These are phyloP conservation scores for Rosa persica DNA, from an alignment of 306 rosid genomes.

Conservation along the genomic window DNA sequence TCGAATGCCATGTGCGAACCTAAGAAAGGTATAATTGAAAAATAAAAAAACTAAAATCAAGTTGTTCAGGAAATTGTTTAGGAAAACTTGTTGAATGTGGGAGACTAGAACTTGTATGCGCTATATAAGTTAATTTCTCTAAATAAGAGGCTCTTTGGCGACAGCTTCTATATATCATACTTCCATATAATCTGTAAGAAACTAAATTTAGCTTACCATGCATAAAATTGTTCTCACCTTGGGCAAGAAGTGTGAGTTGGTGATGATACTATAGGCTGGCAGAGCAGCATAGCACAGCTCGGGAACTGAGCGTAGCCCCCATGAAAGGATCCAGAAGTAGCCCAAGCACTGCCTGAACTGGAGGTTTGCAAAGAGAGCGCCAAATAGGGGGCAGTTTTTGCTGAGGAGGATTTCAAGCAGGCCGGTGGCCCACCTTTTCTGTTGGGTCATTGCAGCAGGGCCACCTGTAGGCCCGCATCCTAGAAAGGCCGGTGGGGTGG, in stretches of 20 bases:
- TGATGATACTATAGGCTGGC: slow-evolving; percentile 48
- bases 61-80: background rate
- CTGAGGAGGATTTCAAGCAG: slow-evolving; percentile 50
- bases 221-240: slow-evolving; percentile 36
- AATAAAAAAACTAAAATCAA: too few species aligned
- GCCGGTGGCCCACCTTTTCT: slow-evolving; percentile 68
- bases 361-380: slow-evolving; percentile 41
- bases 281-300: slow-evolving; percentile 52
- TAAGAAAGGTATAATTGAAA: too few species aligned
- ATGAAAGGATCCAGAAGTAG: slow-evolving; percentile 41
- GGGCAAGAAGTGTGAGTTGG: slow-evolving; percentile 62
- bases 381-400: slow-evolving; percentile 46
- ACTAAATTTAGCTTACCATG: background rate
- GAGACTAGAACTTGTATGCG: background rate
- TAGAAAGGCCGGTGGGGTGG: slow-evolving; percentile 46
- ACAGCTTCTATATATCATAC: background rate
- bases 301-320: slow-evolving; percentile 36
- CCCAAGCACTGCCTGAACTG: slow-evolving; percentile 40
- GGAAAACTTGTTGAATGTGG: background rate
- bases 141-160: background rate
- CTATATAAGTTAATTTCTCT: background rate
- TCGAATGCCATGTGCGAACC: background rate
- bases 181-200: background rate
- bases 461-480: slow-evolving; percentile 57
- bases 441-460: slow-evolving; percentile 51